Evolutionary conservation across 495 filamentous ascomycete species (phyloP), one percentile per base, ranked within the genome.

Genomic region (Tetracladium setigerum): DNA sequence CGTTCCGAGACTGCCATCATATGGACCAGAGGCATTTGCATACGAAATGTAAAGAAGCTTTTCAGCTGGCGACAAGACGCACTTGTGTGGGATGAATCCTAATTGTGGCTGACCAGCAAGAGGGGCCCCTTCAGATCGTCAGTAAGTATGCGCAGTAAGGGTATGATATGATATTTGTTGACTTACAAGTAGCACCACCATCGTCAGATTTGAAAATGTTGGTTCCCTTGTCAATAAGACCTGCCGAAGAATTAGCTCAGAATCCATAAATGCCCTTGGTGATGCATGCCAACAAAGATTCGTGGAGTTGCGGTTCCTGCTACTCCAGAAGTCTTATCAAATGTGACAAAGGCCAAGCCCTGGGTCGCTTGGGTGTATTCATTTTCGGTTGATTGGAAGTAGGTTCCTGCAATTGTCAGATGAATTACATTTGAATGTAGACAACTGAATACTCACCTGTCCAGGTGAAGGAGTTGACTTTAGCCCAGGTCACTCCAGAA

Each of bases 21-120:
- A 79, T 5, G 77, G 77, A 1, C 77, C 77, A 16, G 67, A 64
- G 2, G 72, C 75, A 42, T 79, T 69, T 30, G 61, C 68, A 52
- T 80, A 80, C 7, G 73, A 77, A 4, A 81, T 57, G 47, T 80
- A 80, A 0, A 79, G 56, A 2, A 71, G 66, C 53, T 76, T 74
- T 41, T 81, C 74, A 5, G 61, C 44, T 0, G 75, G 69, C n/a
- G 71, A 70, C 14, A 81, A 63, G 32, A 64, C 67, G 38, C 70
- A 64, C 56, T 78, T 80, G 53, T 80, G 77, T 11, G 77, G 72
- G 38, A 81, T 68, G 56, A 68, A 74, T 0, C 57, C 69, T 14
- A 59, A 53, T 15, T 13, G 49, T 13, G 76, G 76, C 43, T 77
- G 73, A 8, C 69, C 70, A 15, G 67, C 24, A 19, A 78, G 60